Evolutionary conservation across 495 filamentous ascomycete genomes (phyloP), one percentile per base, ranked within the genome.

Genomic region (Parmelia sp.): DNA sequence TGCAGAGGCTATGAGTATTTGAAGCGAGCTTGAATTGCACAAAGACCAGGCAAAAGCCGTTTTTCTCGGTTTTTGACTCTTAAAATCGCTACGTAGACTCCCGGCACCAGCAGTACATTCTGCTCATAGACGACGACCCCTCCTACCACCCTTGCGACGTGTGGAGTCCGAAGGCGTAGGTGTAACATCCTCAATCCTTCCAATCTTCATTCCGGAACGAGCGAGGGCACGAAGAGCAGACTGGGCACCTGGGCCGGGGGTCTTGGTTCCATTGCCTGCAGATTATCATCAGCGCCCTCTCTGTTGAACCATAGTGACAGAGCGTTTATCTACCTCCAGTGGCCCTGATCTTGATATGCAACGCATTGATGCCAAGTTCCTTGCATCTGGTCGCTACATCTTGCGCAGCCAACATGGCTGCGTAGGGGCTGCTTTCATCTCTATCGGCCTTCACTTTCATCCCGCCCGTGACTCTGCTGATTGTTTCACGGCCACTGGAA

Each of bases 391-490:
- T 82, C 71, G 94, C 94, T 76, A 96, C 94, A 69, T 83, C 81
- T 75, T 96, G 92, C 70, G 92, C 94, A 78, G 94, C 94, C 88
- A 99, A 90, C 94, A 99, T 99, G 78, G 94, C 94, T 73, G 94
- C 94, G 86, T 99, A 99, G 68, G 94, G 94, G 58, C 92, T 97
- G 67, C 92, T 97, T 85, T 99, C 94, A 82, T 99, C 94, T 83
- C 94, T 92, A 79, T 99, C 94, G 78, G 94, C 94, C 88, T 99
- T 99, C 84, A 99, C 94, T 85, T 99, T 99, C 94, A 97, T 97
- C 76, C 94, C 94, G 80, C 94, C 94, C 72, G 94, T 99, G 65
- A 99, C 92, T 88, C 94, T 92, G 86, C 84, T 87, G 81, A 99
- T 93, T 81, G 94, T 99, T 91, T 99, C 94, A 82, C 94, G 94